Evolutionary conservation across 2,329 filamentous ascomycete species (phyloP).

Genomic region (Aspergillus japonicus): DNA sequence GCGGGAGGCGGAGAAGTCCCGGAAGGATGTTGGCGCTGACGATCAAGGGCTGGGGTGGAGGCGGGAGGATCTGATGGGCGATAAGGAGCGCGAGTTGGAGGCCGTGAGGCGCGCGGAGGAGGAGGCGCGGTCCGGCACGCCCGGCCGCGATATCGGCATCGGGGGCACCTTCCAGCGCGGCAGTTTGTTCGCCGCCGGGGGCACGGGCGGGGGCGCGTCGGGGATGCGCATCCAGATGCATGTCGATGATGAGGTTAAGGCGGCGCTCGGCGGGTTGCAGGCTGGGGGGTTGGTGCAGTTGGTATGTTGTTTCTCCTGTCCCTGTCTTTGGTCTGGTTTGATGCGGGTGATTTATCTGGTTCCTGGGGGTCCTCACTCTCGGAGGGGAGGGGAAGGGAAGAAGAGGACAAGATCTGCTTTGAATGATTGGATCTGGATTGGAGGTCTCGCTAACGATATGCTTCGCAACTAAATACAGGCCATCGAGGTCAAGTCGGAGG

Average conservation of each 20-base stretch:
- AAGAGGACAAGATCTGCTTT: neutral
- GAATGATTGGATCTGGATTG: constrained; percentile 8
- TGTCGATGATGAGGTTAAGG: constrained; percentile 54
- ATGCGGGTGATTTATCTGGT: no score
- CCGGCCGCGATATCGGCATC: constrained; percentile 48
- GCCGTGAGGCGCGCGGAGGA: constrained; percentile 61
- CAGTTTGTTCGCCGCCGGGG: constrained; percentile 11
- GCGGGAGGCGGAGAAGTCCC: constrained; percentile 44
- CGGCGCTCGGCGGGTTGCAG: constrained; percentile 47
- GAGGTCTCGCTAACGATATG: constrained; percentile 21
- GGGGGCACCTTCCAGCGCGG: constrained; percentile 38
- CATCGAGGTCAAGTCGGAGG: constrained; percentile 51
- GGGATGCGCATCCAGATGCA: constrained; percentile 51
- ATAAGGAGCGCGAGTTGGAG: constrained; percentile 59
- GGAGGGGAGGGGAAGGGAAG: neutral
- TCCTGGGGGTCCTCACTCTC: neutral
- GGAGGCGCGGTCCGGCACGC: constrained; percentile 55
- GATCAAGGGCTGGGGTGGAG: constrained; percentile 22
- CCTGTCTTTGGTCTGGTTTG: no score
- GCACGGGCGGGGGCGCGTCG: constrained; percentile 26
- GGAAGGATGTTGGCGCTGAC: constrained; percentile 16
- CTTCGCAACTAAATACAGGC: constrained; percentile 30
- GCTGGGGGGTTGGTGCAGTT: constrained; percentile 50
- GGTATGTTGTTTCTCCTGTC: constrained; percentile 35
- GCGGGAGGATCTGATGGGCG: constrained; percentile 57